These are phyloP conservation scores for Fusarium cicatricum DNA, from an alignment of 2,329 filamentous ascomycete genomes.

Conservation along the genomic window DNA sequence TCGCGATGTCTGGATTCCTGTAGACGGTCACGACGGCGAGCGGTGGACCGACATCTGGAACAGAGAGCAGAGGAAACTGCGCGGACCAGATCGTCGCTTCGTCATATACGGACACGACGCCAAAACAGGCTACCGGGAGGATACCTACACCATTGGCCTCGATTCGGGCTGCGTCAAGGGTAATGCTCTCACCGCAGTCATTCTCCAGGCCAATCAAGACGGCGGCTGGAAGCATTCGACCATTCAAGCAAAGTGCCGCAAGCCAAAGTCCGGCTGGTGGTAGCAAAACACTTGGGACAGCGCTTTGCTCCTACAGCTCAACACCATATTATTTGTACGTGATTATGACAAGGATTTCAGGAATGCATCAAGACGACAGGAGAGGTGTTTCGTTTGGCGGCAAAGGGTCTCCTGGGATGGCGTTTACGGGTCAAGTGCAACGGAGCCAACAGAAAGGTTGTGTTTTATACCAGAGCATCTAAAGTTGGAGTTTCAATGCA, in stretches of 20 bases:
- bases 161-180: slow-evolving; percentile 86
- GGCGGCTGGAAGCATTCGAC: slow-evolving; percentile 48
- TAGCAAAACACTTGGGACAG: neutral
- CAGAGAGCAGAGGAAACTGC: slow-evolving; percentile 52
- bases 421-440: slow-evolving; percentile 18
- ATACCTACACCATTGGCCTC: slow-evolving; percentile 80
- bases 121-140: slow-evolving; percentile 67
- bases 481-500: neutral
- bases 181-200: slow-evolving; percentile 76
- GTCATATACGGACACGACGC: slow-evolving; percentile 92
- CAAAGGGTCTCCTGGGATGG: slow-evolving; percentile 11
- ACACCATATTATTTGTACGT: neutral
- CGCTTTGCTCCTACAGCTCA: neutral
- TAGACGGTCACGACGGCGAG: slow-evolving; percentile 60
- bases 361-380: neutral
- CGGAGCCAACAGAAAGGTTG: neutral
- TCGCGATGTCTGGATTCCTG: slow-evolving; percentile 47
- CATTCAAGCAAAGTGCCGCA: slow-evolving; percentile 54
- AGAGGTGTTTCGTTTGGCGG: slow-evolving; percentile 6
- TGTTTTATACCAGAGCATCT: slow-evolving; percentile 6
- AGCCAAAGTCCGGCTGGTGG: slow-evolving; percentile 33
- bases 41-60: slow-evolving; percentile 75
- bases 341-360: slow-evolving; percentile 7
- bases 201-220: slow-evolving; percentile 65
- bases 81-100: slow-evolving; percentile 58